Evolutionary conservation across 306 rosid species (phyloP).

Genomic region (Ceratonia siliqua): DNA sequence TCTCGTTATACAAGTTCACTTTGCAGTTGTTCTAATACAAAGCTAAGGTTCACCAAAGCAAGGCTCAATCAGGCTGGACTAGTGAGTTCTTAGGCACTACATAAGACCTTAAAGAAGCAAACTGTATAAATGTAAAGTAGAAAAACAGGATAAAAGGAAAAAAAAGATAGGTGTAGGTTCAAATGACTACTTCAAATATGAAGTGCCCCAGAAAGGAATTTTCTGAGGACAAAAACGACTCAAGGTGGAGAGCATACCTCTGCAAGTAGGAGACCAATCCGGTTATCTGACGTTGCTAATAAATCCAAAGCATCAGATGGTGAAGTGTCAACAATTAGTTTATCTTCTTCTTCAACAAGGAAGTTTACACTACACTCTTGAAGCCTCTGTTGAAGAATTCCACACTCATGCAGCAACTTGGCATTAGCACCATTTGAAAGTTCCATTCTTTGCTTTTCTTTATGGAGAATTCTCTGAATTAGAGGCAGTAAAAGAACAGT

Average conservation of each 20-base stretch:
- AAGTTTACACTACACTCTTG: constrained; percentile 86
- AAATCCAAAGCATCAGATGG: constrained; percentile 85
- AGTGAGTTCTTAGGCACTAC: background rate
- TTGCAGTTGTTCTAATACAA: background rate
- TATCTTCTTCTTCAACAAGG: constrained; percentile 87
- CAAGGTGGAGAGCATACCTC: constrained; percentile 60
- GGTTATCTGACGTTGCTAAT: constrained; percentile 78
- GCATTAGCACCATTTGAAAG: constrained; percentile 51
- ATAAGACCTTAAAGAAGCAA: constrained; percentile 17
- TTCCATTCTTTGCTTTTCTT: constrained; percentile 72
- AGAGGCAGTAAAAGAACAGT: constrained; percentile 29
- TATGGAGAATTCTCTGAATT: constrained; percentile 64
- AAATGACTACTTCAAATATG: background rate
- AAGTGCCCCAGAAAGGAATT: constrained; percentile 13
- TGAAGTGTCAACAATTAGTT: constrained; percentile 64
- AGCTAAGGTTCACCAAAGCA: constrained; percentile 2
- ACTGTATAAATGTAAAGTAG: background rate
- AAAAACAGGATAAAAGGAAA: background rate
- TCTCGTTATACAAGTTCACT: background rate
- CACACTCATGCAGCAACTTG: constrained; percentile 87
- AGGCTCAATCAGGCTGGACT: background rate
- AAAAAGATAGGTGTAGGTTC: background rate
- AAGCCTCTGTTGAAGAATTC: constrained; percentile 77
- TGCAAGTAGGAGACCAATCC: constrained; percentile 85
- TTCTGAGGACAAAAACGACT: constrained; percentile 6